Base-by-base conservation (phyloP, 495 filamentous ascomycete species). In the Hypoxylon lienhwacheense region DNA sequence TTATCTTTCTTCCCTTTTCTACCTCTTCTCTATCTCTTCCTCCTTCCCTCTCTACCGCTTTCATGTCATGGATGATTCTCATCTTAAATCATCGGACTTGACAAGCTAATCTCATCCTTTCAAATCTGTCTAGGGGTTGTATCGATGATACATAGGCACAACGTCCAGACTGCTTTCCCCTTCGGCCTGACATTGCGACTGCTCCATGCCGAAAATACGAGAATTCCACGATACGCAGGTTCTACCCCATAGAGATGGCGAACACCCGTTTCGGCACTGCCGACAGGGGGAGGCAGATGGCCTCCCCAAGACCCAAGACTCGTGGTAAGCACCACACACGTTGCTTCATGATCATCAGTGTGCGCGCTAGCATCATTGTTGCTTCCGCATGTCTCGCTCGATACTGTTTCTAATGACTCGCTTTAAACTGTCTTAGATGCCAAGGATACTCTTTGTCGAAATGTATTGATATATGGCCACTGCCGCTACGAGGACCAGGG, bases 401-500 rank as follows among this genome's bases (percentile, higher is more conserved):
- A 39, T 28, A 28, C 44, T 10, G 5, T 20, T 45, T 47, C 15
- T 55, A 32, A 47, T 43, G 26, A 35, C 21, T 36, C 22, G 16
- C 11, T 31, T 19, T 32, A 37, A 32, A 28, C 33, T 32, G 41
- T 14, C 39, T 53, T 31, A 76, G 73, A 77, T 46, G 70, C 86
- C 46, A 95, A 91, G 70, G 90, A 92, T 60, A 96, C 89, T 0
- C 77, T 93, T 19, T 97, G 92, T 73, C 85, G 91, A 57, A 96
- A 97, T 70, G 85, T 97, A 8, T 81, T 89, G 28, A 96, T 97
- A 52, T 96, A 96, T 69, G 92, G 92, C 21, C 85, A 91, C 67
- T 97, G 92, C 70, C 86, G 89, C 41, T 96, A 88, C 70, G 87
- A 93, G 71, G 89, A 93, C 64, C 87, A 90, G 75, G 88, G 89